Evolutionary conservation across 768 basidiomycete genomes (phyloP).

Genomic region (Gyrodon lividus): DNA sequence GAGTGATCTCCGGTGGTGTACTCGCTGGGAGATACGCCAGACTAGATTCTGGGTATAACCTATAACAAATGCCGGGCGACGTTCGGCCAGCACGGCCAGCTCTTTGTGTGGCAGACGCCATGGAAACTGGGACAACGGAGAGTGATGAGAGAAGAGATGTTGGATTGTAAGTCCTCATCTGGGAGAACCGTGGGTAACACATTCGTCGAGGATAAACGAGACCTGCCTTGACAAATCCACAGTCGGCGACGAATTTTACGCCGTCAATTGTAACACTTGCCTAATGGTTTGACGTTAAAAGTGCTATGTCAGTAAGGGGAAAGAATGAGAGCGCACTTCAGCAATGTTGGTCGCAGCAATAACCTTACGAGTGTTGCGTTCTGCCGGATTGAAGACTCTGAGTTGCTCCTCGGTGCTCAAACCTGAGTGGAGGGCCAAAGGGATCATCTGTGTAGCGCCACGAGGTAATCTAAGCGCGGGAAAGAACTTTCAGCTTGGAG

Average conservation of each 20-base stretch:
- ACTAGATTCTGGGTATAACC: constrained; percentile 73
- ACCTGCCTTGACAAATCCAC: constrained; percentile 90
- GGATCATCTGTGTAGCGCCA: constrained; percentile 55
- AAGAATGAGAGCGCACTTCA: constrained; percentile 51
- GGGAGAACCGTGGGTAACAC: neutral
- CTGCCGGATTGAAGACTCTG: constrained; percentile 74
- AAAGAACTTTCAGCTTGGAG: neutral
- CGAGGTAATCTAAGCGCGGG: constrained; percentile 43
- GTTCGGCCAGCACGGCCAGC: constrained; percentile 96
- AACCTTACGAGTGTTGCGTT: constrained; percentile 80
- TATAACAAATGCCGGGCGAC: constrained; percentile 87
- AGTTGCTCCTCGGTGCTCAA: constrained; percentile 87
- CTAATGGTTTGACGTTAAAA: constrained; percentile 34
- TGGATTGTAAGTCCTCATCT: constrained; percentile 92
- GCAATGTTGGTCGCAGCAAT: constrained; percentile 96
- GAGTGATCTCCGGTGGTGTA: constrained; percentile 87
- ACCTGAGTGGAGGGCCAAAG: constrained; percentile 86
- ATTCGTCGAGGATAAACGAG: neutral
- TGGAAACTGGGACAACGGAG: constrained; percentile 77
- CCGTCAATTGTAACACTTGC: constrained; percentile 98
- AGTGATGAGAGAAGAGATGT: constrained; percentile 82
- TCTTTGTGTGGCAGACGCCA: constrained; percentile 88
- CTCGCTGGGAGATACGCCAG: constrained; percentile 61
- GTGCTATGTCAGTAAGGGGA: neutral
- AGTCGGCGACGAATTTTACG: constrained; percentile 90